phyloP scores from a whole-genome alignment of 352 stramenopile genomes.

The Plasmopara muralis region DNA sequence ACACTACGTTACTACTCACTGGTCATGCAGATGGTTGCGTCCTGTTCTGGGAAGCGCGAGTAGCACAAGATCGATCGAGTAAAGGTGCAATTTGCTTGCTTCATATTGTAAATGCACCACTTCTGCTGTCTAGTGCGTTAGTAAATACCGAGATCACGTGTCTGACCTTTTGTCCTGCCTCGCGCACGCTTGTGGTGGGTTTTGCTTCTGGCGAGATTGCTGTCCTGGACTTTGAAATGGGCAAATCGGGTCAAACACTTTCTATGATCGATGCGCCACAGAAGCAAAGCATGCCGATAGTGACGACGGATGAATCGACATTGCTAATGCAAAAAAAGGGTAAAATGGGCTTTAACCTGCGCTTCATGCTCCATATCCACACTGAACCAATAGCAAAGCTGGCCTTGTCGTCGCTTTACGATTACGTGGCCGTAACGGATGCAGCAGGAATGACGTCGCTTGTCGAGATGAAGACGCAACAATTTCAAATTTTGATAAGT shows the following conservation, averaged over 20 bases:
- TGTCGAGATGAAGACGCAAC: slow-evolving; percentile 40
- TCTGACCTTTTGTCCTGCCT: slow-evolving; percentile 40
- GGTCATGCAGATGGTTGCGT: slow-evolving; percentile 49
- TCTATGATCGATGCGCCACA: neutral
- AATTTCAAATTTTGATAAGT: slow-evolving; percentile 54
- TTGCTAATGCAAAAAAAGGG: slow-evolving; percentile 9
- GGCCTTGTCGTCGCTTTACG: slow-evolving; percentile 39
- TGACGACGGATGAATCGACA: neutral
- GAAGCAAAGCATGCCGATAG: neutral
- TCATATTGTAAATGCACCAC: slow-evolving; percentile 37
- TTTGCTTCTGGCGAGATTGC: slow-evolving; percentile 51
- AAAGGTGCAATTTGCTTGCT: slow-evolving; percentile 50
- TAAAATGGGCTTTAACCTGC: slow-evolving; percentile 29
- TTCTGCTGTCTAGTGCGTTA: slow-evolving; percentile 30
- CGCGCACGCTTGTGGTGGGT: slow-evolving; percentile 40
- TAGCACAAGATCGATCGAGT: slow-evolving; percentile 41
- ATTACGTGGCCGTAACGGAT: slow-evolving; percentile 50
- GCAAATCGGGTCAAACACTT: slow-evolving; percentile 10
- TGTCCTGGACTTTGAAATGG: slow-evolving; percentile 35
- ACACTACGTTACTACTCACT: slow-evolving; percentile 48
- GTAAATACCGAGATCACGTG: slow-evolving; percentile 35
- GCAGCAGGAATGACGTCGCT: slow-evolving; percentile 51
- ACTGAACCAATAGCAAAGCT: slow-evolving; percentile 47
- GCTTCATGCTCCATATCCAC: slow-evolving; percentile 57
- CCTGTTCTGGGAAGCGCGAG: slow-evolving; percentile 54